These are phyloP conservation scores for Decorospora gaudefroyi DNA, from an alignment of 2,329 filamentous ascomycete species.

Conservation along the genomic window DNA sequence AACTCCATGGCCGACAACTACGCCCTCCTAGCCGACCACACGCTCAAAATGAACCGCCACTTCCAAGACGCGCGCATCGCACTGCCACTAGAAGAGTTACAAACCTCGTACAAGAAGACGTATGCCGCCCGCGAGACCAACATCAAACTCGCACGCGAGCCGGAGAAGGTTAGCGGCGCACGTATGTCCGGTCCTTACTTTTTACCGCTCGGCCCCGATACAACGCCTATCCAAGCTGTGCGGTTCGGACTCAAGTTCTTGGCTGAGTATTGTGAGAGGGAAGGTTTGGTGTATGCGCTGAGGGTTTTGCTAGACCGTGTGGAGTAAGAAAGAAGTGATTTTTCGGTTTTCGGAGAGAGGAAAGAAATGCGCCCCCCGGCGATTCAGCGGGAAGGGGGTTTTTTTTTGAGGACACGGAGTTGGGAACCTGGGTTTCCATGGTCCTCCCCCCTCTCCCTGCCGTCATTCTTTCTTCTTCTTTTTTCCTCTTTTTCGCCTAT, in stretches of 20 bases:
- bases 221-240: slow-evolving; percentile 52
- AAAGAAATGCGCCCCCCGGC: too few relatives aligned
- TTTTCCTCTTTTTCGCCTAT: too few relatives aligned
- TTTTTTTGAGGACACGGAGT: too few relatives aligned
- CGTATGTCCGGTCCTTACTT: slow-evolving; percentile 47
- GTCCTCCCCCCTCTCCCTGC: too few relatives aligned
- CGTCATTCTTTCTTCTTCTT: too few relatives aligned
- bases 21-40: slow-evolving; percentile 35
- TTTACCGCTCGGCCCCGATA: slow-evolving; percentile 49
- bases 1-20: slow-evolving; percentile 32
- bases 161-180: slow-evolving; percentile 43
- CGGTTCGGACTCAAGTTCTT: slow-evolving; percentile 51
- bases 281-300: slow-evolving; percentile 33
- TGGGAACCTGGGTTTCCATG: too few relatives aligned
- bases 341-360: not conserved
- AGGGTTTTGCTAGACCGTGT: slow-evolving; percentile 37
- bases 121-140: slow-evolving; percentile 41
- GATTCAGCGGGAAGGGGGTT: too few relatives aligned
- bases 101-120: slow-evolving; percentile 46
- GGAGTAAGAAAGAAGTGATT: slow-evolving; percentile 4
- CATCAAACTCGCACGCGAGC: slow-evolving; percentile 26
- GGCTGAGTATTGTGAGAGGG: slow-evolving; percentile 50
- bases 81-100: slow-evolving; percentile 45
- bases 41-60: slow-evolving; percentile 30
- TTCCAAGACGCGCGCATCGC: slow-evolving; percentile 35